Percentiles rank a stretch among this genome's conserved stretches.
phyloP scores from a whole-genome alignment of 352 stramenopile species.

The Phytophthora pisi region DNA sequence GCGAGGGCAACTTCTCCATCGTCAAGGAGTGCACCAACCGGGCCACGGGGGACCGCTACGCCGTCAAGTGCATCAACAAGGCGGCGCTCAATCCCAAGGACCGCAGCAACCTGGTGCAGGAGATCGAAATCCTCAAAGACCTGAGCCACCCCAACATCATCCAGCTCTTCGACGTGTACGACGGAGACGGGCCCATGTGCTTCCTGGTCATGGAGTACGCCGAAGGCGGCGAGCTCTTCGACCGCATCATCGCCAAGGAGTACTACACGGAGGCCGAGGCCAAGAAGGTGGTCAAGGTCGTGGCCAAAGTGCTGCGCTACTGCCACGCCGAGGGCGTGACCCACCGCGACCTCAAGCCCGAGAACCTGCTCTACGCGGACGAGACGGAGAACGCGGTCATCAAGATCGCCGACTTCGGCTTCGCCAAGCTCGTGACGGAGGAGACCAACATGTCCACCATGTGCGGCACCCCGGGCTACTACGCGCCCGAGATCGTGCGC shows the following conservation, averaged over 20 bases:
- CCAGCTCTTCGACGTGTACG: constrained; percentile 84
- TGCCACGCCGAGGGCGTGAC: constrained; percentile 90
- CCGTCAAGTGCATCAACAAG: constrained; percentile 90
- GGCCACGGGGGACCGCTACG: constrained; percentile 57
- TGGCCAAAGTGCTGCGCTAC: constrained; percentile 87
- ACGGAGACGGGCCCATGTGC: constrained; percentile 72
- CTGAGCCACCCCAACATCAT: constrained; percentile 91
- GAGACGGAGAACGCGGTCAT: constrained; percentile 88
- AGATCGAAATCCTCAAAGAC: constrained; percentile 86
- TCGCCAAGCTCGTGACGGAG: constrained; percentile 81
- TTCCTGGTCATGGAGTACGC: constrained; percentile 92
- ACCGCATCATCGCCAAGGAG: constrained; percentile 92
- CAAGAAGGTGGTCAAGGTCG: constrained; percentile 81
- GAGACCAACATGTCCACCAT: constrained; percentile 89
- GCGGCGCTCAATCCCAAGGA: constrained; percentile 79
- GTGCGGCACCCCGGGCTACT: constrained; percentile 95
- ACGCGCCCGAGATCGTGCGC: constrained; percentile 96
- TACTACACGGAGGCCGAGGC: constrained; percentile 92
- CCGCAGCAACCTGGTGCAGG: constrained; percentile 74
- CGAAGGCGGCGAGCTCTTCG: constrained; percentile 92
- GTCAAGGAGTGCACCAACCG: constrained; percentile 78
- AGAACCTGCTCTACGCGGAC: constrained; percentile 94
- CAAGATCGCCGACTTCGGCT: constrained; percentile 95
- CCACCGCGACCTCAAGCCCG: constrained; percentile 97
- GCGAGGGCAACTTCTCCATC: constrained; percentile 87